Percentiles rank a stretch among this genome's conserved stretches.
Evolutionary conservation across 495 filamentous ascomycete genomes (phyloP).

Genomic region (Aspergillus ellipticus): DNA sequence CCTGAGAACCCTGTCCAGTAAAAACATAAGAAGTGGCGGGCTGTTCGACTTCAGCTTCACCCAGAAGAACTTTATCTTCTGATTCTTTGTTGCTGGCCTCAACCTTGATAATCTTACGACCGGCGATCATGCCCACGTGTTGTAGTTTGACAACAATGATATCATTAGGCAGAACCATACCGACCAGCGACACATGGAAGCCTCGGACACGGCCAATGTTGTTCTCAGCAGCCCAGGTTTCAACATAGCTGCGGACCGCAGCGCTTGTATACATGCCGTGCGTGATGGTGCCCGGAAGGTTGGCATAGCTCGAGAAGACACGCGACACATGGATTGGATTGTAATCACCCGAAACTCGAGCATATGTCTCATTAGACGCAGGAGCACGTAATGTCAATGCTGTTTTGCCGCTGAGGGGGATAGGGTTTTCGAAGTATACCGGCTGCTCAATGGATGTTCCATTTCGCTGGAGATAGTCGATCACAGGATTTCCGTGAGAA

Average conservation of each 20-base stretch:
- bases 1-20: slow-evolving; percentile 95
- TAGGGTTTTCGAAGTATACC: slow-evolving; percentile 94
- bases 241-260: slow-evolving; percentile 93
- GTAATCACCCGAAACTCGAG: slow-evolving; percentile 94
- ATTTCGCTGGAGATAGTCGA: slow-evolving; percentile 91
- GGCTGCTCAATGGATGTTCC: slow-evolving; percentile 94
- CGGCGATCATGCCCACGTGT: slow-evolving; percentile 95
- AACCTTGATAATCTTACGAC: slow-evolving; percentile 98
- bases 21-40: slow-evolving; percentile 97
- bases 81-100: slow-evolving; percentile 90
- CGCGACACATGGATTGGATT: slow-evolving; percentile 98
- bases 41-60: slow-evolving; percentile 97
- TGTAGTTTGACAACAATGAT: slow-evolving; percentile 89
- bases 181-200: slow-evolving; percentile 90
- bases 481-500: slow-evolving; percentile 93
- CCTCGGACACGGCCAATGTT: slow-evolving; percentile 95
- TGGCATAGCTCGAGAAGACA: slow-evolving; percentile 92
- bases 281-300: slow-evolving; percentile 92
- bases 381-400: slow-evolving; percentile 82
- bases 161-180: slow-evolving; percentile 97
- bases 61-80: slow-evolving; percentile 90
- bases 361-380: slow-evolving; percentile 97
- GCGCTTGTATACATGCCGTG: slow-evolving; percentile 99
- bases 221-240: slow-evolving; percentile 99
- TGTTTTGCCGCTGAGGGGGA: slow-evolving; percentile 90